phyloP scores from a whole-genome alignment of 2,329 filamentous ascomycete genomes.

The Aspergillus fijiensis region DNA sequence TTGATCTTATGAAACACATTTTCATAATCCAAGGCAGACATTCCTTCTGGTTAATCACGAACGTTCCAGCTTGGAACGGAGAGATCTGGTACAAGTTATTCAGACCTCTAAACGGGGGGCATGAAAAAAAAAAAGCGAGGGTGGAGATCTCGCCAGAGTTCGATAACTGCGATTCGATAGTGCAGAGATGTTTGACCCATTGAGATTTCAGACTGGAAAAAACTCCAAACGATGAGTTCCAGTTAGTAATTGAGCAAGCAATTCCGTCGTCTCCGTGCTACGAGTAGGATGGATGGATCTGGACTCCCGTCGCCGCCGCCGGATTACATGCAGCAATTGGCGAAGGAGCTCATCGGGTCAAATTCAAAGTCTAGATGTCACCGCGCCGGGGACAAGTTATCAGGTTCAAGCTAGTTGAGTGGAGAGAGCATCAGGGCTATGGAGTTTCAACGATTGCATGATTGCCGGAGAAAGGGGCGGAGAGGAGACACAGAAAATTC shows the following conservation, averaged over 20 bases:
- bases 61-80: too few relatives aligned
- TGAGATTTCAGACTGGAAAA: background rate
- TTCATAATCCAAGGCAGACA: too few relatives aligned
- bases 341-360: background rate
- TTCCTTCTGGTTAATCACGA: too few relatives aligned
- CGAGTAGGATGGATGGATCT: background rate
- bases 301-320: background rate
- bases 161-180: background rate
- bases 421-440: background rate
- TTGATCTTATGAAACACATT: background rate
- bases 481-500: too few relatives aligned
- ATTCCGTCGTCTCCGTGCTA: background rate
- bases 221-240: background rate
- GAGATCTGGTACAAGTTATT: too few relatives aligned
- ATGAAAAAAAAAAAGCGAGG: background rate
- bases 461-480: too few relatives aligned
- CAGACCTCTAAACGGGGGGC: background rate
- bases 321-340: background rate
- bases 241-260: background rate
- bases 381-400: background rate
- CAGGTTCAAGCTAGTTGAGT: background rate
- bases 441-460: too few relatives aligned
- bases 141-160: background rate
- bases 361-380: background rate
- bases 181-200: background rate